Base-by-base conservation (phyloP, 805 yeast genomes). In the Kregervanrija pseudodelftensis region DNA sequence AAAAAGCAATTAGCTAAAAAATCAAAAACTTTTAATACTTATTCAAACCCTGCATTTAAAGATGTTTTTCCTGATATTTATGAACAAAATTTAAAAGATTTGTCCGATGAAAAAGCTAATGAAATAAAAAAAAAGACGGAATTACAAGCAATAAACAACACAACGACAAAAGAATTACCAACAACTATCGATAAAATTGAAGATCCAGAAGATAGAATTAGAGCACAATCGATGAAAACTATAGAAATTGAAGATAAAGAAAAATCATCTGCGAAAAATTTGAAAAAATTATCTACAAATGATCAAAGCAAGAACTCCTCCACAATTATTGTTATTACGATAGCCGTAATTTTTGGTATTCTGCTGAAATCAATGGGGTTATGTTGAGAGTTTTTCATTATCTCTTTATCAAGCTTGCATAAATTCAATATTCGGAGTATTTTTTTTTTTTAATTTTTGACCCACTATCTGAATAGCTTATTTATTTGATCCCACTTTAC, bases 151-250 rank as follows among this genome's bases (percentile, higher is more conserved):
- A 11, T 8, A 47, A 22, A 22, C 8, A 30, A 8, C 15, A 33
- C 12, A n/a, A 39, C 9, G 46, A 48, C 36, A 36, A 36, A 7
- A 45, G 64, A 63, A 41, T 54, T 60, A 42, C 66, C 60, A 4
- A 55, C 64, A 30, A 49, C 61, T 15, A 41, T 67, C 3, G 69
- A 70, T 33, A 64, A 66, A 28, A 75, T 72, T 45, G 51, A 63
- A 44, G 87, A 82, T 56, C 82, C 85, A 0, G 91, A 84, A 56
- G 91, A 84, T 60, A 72, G 84, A 46, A 79, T 83, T 41, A 69
- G 81, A 53, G 77, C 74, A 8, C 45, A 47, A 10, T 59, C 51
- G 36, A 40, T 53, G 33, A 40, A 39, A 36, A 37, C 45, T 22
- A 31, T 42, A 32, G 22, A 14, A 13, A 43, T 7, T 22, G 28